Percentiles rank a stretch among this genome's conserved stretches.
Conservation (phyloP, 352 stramenopile genomes). For the Phytopythium kandeliae region DNA sequence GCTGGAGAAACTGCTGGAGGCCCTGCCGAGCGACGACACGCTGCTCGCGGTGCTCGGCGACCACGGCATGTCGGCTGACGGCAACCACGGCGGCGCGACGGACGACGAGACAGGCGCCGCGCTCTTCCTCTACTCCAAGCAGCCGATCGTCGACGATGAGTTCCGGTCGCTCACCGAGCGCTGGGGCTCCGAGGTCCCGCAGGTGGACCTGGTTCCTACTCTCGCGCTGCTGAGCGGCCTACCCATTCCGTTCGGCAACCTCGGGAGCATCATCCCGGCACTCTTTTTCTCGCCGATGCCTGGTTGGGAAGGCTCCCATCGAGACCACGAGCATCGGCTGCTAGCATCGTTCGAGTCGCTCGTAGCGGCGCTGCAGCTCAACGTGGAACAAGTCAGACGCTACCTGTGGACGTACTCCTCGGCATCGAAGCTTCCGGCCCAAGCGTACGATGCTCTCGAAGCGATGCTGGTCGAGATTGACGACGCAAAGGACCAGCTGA, state of each 20-base stretch:
- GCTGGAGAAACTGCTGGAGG: slow-evolving; percentile 66
- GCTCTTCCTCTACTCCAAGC: slow-evolving; percentile 90
- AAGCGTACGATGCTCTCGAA: slow-evolving; percentile 54
- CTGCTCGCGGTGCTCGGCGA: slow-evolving; percentile 95
- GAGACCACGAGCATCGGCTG: background rate
- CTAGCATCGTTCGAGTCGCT: slow-evolving; percentile 35
- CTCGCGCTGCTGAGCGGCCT: slow-evolving; percentile 92
- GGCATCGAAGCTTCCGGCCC: slow-evolving; percentile 56
- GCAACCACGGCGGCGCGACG: slow-evolving; percentile 96
- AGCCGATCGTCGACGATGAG: slow-evolving; percentile 21
- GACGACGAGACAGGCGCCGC: slow-evolving; percentile 94
- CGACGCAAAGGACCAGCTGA: slow-evolving; percentile 16
- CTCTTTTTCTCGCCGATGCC: slow-evolving; percentile 62
- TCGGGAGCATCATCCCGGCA: slow-evolving; percentile 91
- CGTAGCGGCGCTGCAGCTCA: slow-evolving; percentile 69
- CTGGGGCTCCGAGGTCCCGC: slow-evolving; percentile 50
- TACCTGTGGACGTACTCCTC: slow-evolving; percentile 68
- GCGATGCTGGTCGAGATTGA: slow-evolving; percentile 33
- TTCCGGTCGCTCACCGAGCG: slow-evolving; percentile 20
- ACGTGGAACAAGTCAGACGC: slow-evolving; percentile 79
- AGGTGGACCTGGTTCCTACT: slow-evolving; percentile 97
- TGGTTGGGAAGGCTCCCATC: background rate
- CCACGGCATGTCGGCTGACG: slow-evolving; percentile 98
- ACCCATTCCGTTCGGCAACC: slow-evolving; percentile 95
- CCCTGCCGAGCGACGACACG: slow-evolving; percentile 61